Base-by-base conservation (phyloP, 495 filamentous ascomycete genomes). In the Tuber melanosporum region DNA sequence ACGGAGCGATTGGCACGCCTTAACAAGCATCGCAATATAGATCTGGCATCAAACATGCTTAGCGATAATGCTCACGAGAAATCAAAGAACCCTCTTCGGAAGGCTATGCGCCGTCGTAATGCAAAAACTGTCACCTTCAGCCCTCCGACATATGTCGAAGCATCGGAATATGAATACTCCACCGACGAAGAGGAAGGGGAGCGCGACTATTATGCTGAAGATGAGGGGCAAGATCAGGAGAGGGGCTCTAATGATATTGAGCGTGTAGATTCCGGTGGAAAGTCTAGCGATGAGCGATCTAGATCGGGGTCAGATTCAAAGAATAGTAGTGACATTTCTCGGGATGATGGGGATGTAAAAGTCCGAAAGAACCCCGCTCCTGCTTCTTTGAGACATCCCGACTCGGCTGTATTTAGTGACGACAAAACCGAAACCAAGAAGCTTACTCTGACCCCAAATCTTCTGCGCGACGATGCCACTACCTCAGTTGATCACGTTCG, bases 21-120 rank as follows among this genome's bases (percentile, higher is more conserved):
- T 72, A 99, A 99, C 85, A 99, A 99, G 84, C 95, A 99, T 84
- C 88, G 95, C 77, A 99, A 99, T 84, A 93, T 98, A 77, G 95
- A 99, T 92, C 88, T 99, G 45, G 96, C 95, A 42, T 91, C 92
- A 14, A 93, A 93, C 17, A 98, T 98, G 96, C 90, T 99, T 43
- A 91, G 93, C 49, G 95, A 99, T 77, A 83, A 72, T 6, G 93
- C 94, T 73, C 87, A 89, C 1, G 94, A 95, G 76, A 98, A 97
- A 83, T 87, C 93, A 26, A 94, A 94, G 79, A 97, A 94, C 81
- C 91, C 93, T 10, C 85, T 98, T 62, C 95, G 92, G 85, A 95
- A 95, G 78, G 94, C 92, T 9, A 95, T 98, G 86, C 90, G 92
- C 75, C 88, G 95, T 74, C 90, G 92, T 76, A 96, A 95, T 83